Evolutionary conservation across 805 yeast genomes (phyloP), one percentile per base, ranked within the genome.

Genomic region (Clavispora asparagi): DNA sequence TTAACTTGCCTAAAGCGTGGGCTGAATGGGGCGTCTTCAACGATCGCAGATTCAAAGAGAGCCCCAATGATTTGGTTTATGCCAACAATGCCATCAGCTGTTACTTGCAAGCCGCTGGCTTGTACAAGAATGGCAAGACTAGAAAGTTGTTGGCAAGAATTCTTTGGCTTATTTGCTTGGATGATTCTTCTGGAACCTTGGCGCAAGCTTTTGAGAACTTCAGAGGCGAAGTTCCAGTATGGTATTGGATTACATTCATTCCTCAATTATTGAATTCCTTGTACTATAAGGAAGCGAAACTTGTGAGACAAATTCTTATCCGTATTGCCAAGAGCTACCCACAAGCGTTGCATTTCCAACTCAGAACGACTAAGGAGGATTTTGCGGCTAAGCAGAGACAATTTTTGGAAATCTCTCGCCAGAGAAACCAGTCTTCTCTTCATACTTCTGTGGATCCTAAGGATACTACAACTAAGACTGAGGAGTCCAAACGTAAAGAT

Each of bases 1-100:
- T 92, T 55, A 89, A 91, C 58, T 67, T 94, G 40, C 96, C 98
- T 1, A 92, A 94, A 63, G 98, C 99, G 0, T 94, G 99, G 99
- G 98, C 97, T 4, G 97, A 95, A 63, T 94, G 99, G 99, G 99
- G 99, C 50, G 82, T 83, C 62, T 94, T 89, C 70, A 91, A 91
- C 61, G 99, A 94, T 56, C 79, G 83, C 27, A 74, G 96, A 37
- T 83, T 89, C 63, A 86, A 87, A 54, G 95, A 89, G 54, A 84
- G 83, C 49, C 92, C 91, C 1, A 79, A 73, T 42, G 95, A 88
- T 57, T 82, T 86, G 67, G 79, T 81, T 19, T 83, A 81, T 65
- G 99, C 98, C 16, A 85, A 89, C 52, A 90, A 91, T 63, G 98
- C 99, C 2, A 83, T 94, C 41, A 85, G 95, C 57, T 94, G 99